Evolutionary conservation across 2,329 filamentous ascomycete species (phyloP).

Genomic region (Pseudogymnoascus sp.): DNA sequence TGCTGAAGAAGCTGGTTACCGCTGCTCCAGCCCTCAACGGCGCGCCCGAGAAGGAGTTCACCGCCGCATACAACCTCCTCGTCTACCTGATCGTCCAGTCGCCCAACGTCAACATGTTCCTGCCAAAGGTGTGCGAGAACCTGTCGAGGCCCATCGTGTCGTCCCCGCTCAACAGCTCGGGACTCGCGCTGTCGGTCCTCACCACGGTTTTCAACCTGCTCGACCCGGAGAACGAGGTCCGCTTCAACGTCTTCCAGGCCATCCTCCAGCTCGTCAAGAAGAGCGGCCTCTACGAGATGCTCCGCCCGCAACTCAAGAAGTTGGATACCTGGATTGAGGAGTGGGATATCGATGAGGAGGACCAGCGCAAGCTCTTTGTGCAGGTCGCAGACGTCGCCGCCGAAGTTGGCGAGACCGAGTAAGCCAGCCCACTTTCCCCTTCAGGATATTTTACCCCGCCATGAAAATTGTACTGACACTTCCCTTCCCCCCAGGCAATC

Average conservation of each 20-base stretch:
- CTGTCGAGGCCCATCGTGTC: constrained; percentile 79
- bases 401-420: constrained; percentile 68
- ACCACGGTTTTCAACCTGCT: constrained; percentile 97
- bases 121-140: constrained; percentile 81
- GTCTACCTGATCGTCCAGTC: constrained; percentile 87
- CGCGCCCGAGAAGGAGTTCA: constrained; percentile 93
- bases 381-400: constrained; percentile 73
- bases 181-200: constrained; percentile 80
- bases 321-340: constrained; percentile 72
- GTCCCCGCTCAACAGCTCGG: constrained; percentile 75
- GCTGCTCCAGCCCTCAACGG: constrained; percentile 69
- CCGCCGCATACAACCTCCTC: constrained; percentile 91
- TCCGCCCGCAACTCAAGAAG: constrained; percentile 75
- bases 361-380: constrained; percentile 76
- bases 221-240: constrained; percentile 62
- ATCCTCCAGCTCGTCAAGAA: constrained; percentile 75
- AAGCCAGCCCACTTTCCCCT: constrained; percentile 32
- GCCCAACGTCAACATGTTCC: constrained; percentile 73
- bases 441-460: not conserved
- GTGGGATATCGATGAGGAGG: constrained; percentile 77
- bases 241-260: constrained; percentile 84
- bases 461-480: constrained; percentile 19
- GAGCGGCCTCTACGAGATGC: constrained; percentile 68
- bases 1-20: constrained; percentile 80
- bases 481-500: constrained; percentile 35